These are phyloP conservation scores for Fusarium avenaceum DNA, from an alignment of 2,329 filamentous ascomycete species.

Conservation along the genomic window DNA sequence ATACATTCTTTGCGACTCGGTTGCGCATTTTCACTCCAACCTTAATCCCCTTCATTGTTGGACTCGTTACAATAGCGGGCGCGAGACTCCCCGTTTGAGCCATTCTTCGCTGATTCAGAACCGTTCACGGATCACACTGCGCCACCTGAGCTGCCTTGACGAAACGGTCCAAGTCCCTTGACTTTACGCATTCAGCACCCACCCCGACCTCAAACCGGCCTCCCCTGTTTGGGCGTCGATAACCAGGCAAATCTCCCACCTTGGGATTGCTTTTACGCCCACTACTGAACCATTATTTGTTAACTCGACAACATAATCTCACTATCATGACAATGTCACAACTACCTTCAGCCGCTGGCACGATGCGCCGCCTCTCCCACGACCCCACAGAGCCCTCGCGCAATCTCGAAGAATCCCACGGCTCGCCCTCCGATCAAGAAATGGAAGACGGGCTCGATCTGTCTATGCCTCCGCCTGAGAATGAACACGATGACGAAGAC, in stretches of 20 bases:
- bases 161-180: conserved; percentile 18
- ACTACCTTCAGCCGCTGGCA: conserved; percentile 44
- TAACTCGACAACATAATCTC: conserved; percentile 1
- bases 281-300: conserved; percentile 11
- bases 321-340: conserved; percentile 31
- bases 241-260: conserved; percentile 11
- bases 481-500: conserved; percentile 53
- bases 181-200: conserved; percentile 30
- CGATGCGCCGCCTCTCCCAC: conserved; percentile 60
- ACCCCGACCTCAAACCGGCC: conserved; percentile 11
- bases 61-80: conserved; percentile 30
- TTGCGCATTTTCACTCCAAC: conserved; percentile 34
- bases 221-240: conserved; percentile 25
- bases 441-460: conserved; percentile 55
- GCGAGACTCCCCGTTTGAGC: conserved; percentile 27
- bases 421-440: conserved; percentile 49
- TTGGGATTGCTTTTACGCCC: conserved; percentile 11
- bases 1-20: conserved; percentile 11
- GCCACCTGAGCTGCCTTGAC: conserved; percentile 35
- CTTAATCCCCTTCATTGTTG: conserved; percentile 16
- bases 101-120: conserved; percentile 35
- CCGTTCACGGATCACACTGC: conserved; percentile 37
- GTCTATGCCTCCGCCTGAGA: conserved; percentile 56
- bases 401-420: conserved; percentile 55
- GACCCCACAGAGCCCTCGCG: conserved; percentile 60